Base-by-base conservation (phyloP, 129 eudicot genomes). In the Helianthus tuberosus region DNA sequence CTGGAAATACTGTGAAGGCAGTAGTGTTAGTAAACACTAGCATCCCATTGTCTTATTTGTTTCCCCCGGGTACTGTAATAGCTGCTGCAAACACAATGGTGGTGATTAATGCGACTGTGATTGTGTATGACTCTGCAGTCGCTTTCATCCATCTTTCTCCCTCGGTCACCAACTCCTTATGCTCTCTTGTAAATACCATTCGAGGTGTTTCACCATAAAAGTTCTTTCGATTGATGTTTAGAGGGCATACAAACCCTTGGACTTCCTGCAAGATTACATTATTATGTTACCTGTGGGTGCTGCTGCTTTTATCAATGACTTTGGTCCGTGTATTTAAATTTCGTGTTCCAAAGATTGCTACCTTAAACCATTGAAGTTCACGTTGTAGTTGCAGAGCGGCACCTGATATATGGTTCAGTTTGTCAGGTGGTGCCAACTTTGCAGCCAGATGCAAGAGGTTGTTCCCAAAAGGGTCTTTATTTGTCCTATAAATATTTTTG, bases 371-470 rank as follows among this genome's bases (percentile, higher is more conserved):
- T 43, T 53, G 35, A 52, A 71, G 12, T 12, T 64, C 69, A 11
- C 12, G 3, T 64, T 64, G 69, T 16, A 64, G 39, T 1, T 63
- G 68, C 10, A 71, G 52, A 64, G 73, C 82, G 52, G 72, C 77
- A 20, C 82, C 82, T 0, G 67, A 41, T 36, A 71, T 65, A 15
- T 3, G 60, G 3, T 8, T 71, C 5, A 71, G 73, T 11, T 77
- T 70, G 49, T 48, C 12, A 3, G 49, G 2, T 13, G 82, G 77
- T 39, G 77, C 73, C 25, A 43, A 62, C 7, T 46, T 63, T 25
- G 72, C 82, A 13, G 82, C 77, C 55, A 78, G 23, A 32, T 78
- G 82, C 47, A 78, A 23, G 15, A 57, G 49, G 49, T 71, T 71
- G 5, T 71, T 71, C 38, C 52, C 41, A 11, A 20, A 71, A 54